Evolutionary conservation across 2,329 filamentous ascomycete genomes (phyloP).

Genomic region (Penicillium sp.): DNA sequence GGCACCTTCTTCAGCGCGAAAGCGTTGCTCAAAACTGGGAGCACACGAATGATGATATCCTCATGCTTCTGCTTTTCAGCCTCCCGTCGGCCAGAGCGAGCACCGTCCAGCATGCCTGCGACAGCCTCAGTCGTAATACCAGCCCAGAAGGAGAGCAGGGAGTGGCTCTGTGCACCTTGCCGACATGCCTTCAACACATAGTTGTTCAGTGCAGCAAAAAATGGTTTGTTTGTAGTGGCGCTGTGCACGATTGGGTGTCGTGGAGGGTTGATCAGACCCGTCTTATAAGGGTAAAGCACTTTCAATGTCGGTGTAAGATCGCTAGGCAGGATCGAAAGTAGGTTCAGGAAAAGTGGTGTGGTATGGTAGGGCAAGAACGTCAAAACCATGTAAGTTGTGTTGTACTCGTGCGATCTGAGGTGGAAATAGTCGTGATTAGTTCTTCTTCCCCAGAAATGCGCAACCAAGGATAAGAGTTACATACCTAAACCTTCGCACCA

Average conservation of each 20-base stretch:
- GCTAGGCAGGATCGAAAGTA: constrained; percentile 82
- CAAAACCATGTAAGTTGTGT: constrained; percentile 72
- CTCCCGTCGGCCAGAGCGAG: constrained; percentile 71
- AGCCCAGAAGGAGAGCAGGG: constrained; percentile 86
- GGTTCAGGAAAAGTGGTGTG: constrained; percentile 77
- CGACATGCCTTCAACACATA: constrained; percentile 75
- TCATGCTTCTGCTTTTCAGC: constrained; percentile 81
- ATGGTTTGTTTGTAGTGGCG: constrained; percentile 72
- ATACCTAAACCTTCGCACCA: constrained; percentile 84
- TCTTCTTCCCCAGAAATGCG: neutral
- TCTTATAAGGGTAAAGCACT: constrained; percentile 84
- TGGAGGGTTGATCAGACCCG: constrained; percentile 71
- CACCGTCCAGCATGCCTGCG: constrained; percentile 75
- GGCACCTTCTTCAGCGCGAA: constrained; percentile 73
- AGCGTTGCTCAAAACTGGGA: constrained; percentile 72
- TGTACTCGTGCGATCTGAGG: constrained; percentile 82
- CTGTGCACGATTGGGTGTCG: constrained; percentile 80
- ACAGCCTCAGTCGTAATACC: constrained; percentile 82
- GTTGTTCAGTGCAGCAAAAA: constrained; percentile 73
- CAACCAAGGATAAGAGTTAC: constrained; percentile 16
- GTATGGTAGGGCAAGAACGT: constrained; percentile 93
- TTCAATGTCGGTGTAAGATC: constrained; percentile 71
- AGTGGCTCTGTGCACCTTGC: constrained; percentile 70
- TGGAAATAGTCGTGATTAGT: constrained; percentile 13
- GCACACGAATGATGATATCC: constrained; percentile 66